These are phyloP conservation scores for Epichloe sp. DNA, from an alignment of 2,329 filamentous ascomycete genomes.

Conservation along the genomic window DNA sequence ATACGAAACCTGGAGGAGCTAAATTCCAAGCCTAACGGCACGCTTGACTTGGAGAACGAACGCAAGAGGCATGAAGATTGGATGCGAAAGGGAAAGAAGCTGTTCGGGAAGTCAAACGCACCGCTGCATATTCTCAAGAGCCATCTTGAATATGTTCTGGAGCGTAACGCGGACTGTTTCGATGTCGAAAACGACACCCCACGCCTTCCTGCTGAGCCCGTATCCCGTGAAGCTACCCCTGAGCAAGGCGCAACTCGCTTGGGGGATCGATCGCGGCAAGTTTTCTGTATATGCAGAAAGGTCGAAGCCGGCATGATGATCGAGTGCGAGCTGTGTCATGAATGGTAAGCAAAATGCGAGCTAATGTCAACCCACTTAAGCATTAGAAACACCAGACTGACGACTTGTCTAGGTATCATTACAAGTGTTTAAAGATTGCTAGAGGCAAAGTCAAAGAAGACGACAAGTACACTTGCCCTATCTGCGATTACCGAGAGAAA, in stretches of 20 bases:
- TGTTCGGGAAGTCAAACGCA: conserved; percentile 96
- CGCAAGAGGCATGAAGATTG: conserved; percentile 94
- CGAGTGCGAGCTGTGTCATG: conserved; percentile 93
- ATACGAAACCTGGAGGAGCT: conserved; percentile 78
- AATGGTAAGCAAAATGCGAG: conserved; percentile 55
- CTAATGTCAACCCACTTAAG: not conserved
- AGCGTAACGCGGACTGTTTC: conserved; percentile 83
- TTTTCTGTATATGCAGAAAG: conserved; percentile 92
- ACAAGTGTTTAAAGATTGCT: conserved; percentile 95
- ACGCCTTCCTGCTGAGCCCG: conserved; percentile 78
- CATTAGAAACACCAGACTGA: not conserved
- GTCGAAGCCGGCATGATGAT: conserved; percentile 99
- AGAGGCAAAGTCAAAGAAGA: conserved; percentile 96
- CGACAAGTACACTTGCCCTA: conserved; percentile 95
- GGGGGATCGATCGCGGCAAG: conserved; percentile 57
- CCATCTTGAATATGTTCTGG: conserved; percentile 86
- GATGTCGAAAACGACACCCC: conserved; percentile 76
- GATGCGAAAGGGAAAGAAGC: conserved; percentile 96
- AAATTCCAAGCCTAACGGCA: conserved; percentile 84
- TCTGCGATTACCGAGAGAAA: conserved; percentile 94
- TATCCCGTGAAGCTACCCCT: conserved; percentile 64
- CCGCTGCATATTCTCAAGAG: conserved; percentile 89
- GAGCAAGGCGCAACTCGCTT: conserved; percentile 38
- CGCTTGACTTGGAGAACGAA: conserved; percentile 85
- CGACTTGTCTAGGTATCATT: conserved; percentile 61